A percentile compares a stretch with the other conserved stretches of the same genome.
phyloP scores from a whole-genome alignment of 75 land plant species.

The Larix kaempferi region DNA sequence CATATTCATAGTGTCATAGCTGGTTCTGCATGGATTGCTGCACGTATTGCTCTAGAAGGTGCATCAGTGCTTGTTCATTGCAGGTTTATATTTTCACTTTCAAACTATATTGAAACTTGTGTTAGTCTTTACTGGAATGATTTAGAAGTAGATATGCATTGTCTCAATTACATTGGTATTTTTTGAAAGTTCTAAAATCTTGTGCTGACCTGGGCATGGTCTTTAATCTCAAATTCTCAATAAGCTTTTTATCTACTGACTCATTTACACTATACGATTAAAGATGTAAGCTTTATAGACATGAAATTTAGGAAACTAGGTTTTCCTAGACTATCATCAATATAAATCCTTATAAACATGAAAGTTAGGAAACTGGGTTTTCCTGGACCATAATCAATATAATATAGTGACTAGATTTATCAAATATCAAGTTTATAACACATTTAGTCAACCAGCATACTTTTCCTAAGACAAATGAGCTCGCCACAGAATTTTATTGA shows the following conservation, averaged over 20 bases:
- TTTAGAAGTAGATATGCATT: background rate
- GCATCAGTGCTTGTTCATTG: slow-evolving; percentile 98
- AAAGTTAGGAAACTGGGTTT: background rate
- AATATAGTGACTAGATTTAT: no score
- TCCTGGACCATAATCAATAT: background rate
- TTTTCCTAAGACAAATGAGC: no score
- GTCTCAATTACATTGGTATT: background rate
- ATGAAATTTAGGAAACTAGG: background rate
- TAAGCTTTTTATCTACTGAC: background rate
- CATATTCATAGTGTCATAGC: slow-evolving; percentile 89
- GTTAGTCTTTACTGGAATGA: background rate
- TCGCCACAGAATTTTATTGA: no score
- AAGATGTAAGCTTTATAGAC: background rate
- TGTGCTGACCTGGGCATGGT: background rate
- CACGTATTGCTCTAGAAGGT: slow-evolving; percentile 75
- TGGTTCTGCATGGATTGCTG: slow-evolving; percentile 99
- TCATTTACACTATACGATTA: background rate
- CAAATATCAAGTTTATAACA: no score
- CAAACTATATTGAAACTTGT: background rate
- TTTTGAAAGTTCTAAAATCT: background rate
- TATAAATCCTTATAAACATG: background rate
- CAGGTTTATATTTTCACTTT: slow-evolving; percentile 46
- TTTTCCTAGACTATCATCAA: background rate
- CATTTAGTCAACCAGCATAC: no score
- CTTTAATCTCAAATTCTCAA: background rate